These are phyloP conservation scores for Hirsutella rhossiliensis DNA, from an alignment of 2,329 filamentous ascomycete genomes.

Conservation along the genomic window DNA sequence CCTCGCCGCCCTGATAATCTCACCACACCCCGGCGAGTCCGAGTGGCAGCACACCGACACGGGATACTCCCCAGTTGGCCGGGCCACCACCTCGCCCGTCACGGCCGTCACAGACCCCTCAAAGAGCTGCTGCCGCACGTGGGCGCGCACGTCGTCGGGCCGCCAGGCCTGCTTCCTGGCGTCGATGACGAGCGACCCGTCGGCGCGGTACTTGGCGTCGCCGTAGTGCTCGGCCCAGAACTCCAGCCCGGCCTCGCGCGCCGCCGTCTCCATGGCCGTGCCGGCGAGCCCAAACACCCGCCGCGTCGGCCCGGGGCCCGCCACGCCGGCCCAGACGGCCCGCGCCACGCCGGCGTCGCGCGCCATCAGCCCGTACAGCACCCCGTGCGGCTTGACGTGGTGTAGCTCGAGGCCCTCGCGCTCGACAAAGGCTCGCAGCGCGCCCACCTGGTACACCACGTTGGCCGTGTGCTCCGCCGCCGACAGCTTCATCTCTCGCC, in stretches of 20 bases:
- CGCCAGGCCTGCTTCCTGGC: conserved; percentile 31
- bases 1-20: conserved; percentile 27
- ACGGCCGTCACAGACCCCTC: neutral
- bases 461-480: conserved; percentile 7
- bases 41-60: conserved; percentile 33
- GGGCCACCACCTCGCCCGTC: neutral
- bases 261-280: conserved; percentile 13
- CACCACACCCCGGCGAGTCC: conserved; percentile 30
- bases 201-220: conserved; percentile 14
- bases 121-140: conserved; percentile 1
- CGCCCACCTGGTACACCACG: conserved; percentile 8
- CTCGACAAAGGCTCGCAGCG: conserved; percentile 6
- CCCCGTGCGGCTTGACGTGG: conserved; percentile 11
- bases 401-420: conserved; percentile 8
- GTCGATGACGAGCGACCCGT: conserved; percentile 19
- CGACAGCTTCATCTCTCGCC: conserved; percentile 8
- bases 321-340: conserved; percentile 13
- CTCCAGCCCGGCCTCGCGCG: conserved; percentile 10
- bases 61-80: conserved; percentile 24
- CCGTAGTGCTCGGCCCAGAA: conserved; percentile 16
- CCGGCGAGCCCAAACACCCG: conserved; percentile 14
- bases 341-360: conserved; percentile 11
- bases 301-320: conserved; percentile 9
- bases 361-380: conserved; percentile 16
- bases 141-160: conserved; percentile 1